Evolutionary conservation across 169 alveolate species (phyloP), one percentile per base, ranked within the genome.

Genomic region (Plasmodium gonderi): DNA sequence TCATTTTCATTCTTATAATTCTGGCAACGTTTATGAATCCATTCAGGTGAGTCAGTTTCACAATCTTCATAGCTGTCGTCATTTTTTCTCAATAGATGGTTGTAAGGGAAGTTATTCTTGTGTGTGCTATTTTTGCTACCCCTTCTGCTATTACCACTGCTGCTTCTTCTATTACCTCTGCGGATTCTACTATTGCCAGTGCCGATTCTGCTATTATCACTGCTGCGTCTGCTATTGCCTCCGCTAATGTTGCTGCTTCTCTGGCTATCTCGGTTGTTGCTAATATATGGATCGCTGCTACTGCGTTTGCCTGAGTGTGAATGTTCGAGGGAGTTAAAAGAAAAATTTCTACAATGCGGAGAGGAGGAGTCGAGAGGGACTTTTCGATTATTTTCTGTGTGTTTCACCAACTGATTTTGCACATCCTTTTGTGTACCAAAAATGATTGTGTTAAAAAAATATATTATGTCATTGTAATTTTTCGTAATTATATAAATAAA

Each of bases 371-470:
- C 72, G 26, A 60, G 40, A 6, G 72, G 38, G n/a, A 20, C 7
- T 60, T 60, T n/a, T 29, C 72, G 36, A 60, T 6, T 60, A 23
- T 60, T 60, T 36, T 8, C 26, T 29, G 17, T n/a, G 17, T 60
- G 6, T 6, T n/a, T 12, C 11, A n/a, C n/a, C 12, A 60, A 60
- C n/a, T 17, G 6, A 2, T 60, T 20, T 17, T 29, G 72, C 14
- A 44, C 9, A 20, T 78, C 79, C 0, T 60, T 20, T 17, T 29
- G 72, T 14, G 75, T 29, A 20, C 79, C 79, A 87, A 47, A 87
- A 54, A 87, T 75, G 20, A 87, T 87, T 12, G 76, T 40, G 68
- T 54, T 75, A 75, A 87, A 87, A 75, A 87, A 87, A 42, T 87
- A 87, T 29, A 17, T 87, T 38, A 75, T 36, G 12, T 75, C 93